Base-by-base conservation (phyloP, 495 filamentous ascomycete species). In the Massariosphaeria phaeospora region DNA sequence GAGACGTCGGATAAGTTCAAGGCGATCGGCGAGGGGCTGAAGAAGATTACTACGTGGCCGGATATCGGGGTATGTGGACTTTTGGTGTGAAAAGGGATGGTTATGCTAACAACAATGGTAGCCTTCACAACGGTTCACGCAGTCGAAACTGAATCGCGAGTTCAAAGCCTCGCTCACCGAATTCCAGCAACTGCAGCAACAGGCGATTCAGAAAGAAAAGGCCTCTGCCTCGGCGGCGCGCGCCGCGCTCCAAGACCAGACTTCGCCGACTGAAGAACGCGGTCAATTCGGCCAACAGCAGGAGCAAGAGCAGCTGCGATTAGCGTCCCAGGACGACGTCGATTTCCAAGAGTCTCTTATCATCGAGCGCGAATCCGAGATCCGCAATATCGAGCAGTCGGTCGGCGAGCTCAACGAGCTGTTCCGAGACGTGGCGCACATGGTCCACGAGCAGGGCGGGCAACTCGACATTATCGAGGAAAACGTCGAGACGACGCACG, bases 271-370 rank as follows among this genome's bases (percentile, higher is more conserved):
- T 7, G 29, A 61, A 55, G 52, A 46, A 54, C 65, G 66, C 31
- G 52, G 62, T 40, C 59, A 57, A 55, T 71, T 53, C 71, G 75
- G 24, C 69, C 79, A 85, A 57, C 75, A 78, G 46, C 86, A 90
- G 64, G 77, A 91, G 48, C 81, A 91, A 65, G 82, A 93, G 59
- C 80, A 87, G 62, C 74, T 84, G 23, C 86, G 84, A 13, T 78
- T 97, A 1, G 93, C 93, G 1, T 80, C 89, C 30, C 93, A 99
- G 67, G 84, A 88, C 65, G 93, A 99, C 63, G 93, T 99, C 44
- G 90, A 97, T 64, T 99, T 97, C 74, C 94, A 99, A 65, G 94
- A 97, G 56, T 82, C 84, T 10, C 73, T 99, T 29, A 97, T 99
- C 66, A 81, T 91, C 55, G 91, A 97, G 76, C 89, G 93, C 15